phyloP scores from a whole-genome alignment of 2,329 filamentous ascomycete species.

The Fusarium udum region DNA sequence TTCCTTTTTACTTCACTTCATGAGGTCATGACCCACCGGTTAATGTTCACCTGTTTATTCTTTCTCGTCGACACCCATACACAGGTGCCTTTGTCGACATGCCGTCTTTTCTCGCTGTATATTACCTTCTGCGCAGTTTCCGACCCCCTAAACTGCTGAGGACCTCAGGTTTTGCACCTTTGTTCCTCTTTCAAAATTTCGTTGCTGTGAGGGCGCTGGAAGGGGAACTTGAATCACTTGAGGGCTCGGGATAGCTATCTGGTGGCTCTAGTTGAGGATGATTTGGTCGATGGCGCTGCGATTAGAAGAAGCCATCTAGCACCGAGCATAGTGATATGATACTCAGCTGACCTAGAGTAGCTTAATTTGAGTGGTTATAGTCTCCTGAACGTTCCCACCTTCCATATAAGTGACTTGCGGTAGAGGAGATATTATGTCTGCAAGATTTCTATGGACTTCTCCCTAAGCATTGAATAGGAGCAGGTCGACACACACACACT shows the following conservation, averaged over 20 bases:
- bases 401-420: neutral
- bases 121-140: slow-evolving; percentile 44
- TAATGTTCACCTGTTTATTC: slow-evolving; percentile 50
- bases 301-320: slow-evolving; percentile 22
- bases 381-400: slow-evolving; percentile 8
- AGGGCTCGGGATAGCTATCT: slow-evolving; percentile 8
- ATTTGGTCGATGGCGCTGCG: slow-evolving; percentile 20
- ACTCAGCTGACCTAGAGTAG: slow-evolving; percentile 28
- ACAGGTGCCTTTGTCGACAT: slow-evolving; percentile 26
- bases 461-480: neutral
- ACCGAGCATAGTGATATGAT: slow-evolving; percentile 8
- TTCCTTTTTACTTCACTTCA: slow-evolving; percentile 40
- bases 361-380: slow-evolving; percentile 39
- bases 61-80: slow-evolving; percentile 20
- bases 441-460: neutral
- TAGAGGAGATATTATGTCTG: neutral
- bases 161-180: neutral
- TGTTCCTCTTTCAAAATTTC: slow-evolving; percentile 17
- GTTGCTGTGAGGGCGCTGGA: neutral
- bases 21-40: slow-evolving; percentile 48
- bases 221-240: neutral
- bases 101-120: slow-evolving; percentile 43
- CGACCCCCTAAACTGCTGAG: slow-evolving; percentile 42
- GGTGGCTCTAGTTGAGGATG: slow-evolving; percentile 19
- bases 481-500: neutral